Evolutionary conservation across 257 asterid genomes (phyloP).

Genomic region (Petunia axillaris): DNA sequence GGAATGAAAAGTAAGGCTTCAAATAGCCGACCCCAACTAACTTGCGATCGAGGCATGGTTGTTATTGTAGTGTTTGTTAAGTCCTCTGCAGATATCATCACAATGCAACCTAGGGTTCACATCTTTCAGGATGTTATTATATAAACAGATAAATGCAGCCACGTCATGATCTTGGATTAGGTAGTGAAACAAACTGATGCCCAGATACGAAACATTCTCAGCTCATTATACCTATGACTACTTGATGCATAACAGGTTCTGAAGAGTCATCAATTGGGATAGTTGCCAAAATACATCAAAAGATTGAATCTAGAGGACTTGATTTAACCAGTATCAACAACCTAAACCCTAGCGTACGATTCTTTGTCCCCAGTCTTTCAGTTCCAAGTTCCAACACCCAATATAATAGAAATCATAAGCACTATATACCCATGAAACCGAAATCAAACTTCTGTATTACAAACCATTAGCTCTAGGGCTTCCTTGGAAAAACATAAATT

Average conservation of each 20-base stretch:
- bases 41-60: constrained; percentile 6
- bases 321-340: neutral
- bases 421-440: constrained; percentile 1
- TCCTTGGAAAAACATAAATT: neutral
- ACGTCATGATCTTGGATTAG: too few species aligned
- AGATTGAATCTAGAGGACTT: neutral
- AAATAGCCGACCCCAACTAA: neutral
- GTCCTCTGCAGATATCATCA: neutral
- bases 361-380: neutral
- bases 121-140: too few species aligned
- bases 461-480: neutral
- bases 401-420: constrained; percentile 1
- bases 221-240: too few species aligned
- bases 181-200: too few species aligned
- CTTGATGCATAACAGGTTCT: too few species aligned
- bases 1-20: neutral
- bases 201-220: too few species aligned
- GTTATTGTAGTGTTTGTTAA: neutral
- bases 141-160: too few species aligned
- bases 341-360: neutral
- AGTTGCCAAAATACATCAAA: too few species aligned
- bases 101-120: too few species aligned
- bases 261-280: too few species aligned
- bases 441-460: neutral
- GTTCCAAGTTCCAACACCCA: neutral